phyloP scores from a whole-genome alignment of 176 grass and related monocot genomes.

The Cenchrus fungigraminus region DNA sequence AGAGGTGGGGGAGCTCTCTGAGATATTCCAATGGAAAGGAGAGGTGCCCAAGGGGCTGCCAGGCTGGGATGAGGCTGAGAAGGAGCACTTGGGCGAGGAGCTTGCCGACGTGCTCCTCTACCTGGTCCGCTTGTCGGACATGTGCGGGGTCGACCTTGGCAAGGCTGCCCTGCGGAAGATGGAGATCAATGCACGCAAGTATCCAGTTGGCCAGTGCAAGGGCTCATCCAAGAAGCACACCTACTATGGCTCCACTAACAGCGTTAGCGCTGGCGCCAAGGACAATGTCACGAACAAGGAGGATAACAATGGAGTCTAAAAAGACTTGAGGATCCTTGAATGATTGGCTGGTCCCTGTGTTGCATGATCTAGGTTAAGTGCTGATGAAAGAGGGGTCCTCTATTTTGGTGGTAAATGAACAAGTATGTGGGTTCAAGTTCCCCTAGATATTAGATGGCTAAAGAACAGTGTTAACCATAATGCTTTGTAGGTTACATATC shows the following conservation, averaged over 20 bases:
- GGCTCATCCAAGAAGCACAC: constrained; percentile 82
- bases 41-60: constrained; percentile 92
- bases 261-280: neutral
- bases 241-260: constrained; percentile 34
- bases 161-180: constrained; percentile 77
- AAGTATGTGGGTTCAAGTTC: constrained; percentile 1
- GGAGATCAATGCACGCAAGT: constrained; percentile 82
- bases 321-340: neutral
- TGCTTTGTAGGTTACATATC: constrained; percentile 29
- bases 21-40: constrained; percentile 97
- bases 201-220: constrained; percentile 72
- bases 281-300: constrained; percentile 5
- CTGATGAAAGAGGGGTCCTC: constrained; percentile 10
- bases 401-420: constrained; percentile 23
- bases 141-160: constrained; percentile 78
- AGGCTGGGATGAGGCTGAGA: constrained; percentile 72
- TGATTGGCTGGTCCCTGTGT: constrained; percentile 23
- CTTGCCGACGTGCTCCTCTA: constrained; percentile 90
- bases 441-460: constrained; percentile 20
- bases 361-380: constrained; percentile 25
- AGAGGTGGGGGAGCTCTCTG: constrained; percentile 90
- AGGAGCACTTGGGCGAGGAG: constrained; percentile 91
- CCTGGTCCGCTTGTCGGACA: constrained; percentile 82
- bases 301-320: constrained; percentile 4
- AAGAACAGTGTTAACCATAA: constrained; percentile 16